Conservation (phyloP, 2,329 filamentous ascomycete species). For the Aspergillus fumigatus region DNA sequence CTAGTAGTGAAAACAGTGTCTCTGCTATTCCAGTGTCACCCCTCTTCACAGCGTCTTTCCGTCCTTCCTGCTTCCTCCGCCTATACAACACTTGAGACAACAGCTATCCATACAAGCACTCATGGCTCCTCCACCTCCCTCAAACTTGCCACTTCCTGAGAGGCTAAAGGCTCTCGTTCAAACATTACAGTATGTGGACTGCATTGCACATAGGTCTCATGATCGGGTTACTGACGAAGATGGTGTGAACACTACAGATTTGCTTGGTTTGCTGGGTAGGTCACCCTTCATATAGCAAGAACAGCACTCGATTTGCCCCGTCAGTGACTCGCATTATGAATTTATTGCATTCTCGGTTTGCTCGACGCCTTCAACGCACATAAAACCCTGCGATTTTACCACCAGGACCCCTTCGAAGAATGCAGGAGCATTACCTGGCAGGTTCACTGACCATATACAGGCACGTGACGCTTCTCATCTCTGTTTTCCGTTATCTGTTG, state of each 20-base stretch:
- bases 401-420: neutral
- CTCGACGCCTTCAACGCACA: neutral
- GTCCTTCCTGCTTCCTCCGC: conserved; percentile 2
- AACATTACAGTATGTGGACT: conserved; percentile 80
- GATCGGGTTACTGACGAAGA: conserved; percentile 20
- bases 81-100: neutral
- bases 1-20: neutral
- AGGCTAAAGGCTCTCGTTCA: conserved; percentile 74
- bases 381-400: neutral
- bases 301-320: neutral
- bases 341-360: neutral
- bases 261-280: conserved; percentile 78
- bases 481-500: conserved; percentile 74
- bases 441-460: conserved; percentile 46
- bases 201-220: conserved; percentile 13
- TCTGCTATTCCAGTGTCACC: neutral
- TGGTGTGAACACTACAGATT: conserved; percentile 40
- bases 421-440: neutral
- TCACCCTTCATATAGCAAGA: conserved; percentile 25
- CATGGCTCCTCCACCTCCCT: conserved; percentile 71
- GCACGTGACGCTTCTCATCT: conserved; percentile 79
- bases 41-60: neutral
- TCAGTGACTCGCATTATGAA: neutral
- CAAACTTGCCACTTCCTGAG: conserved; percentile 66
- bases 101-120: conserved; percentile 7